Conservation (phyloP, 805 yeast species). For the Vanderwaltozyma verrucispora region DNA sequence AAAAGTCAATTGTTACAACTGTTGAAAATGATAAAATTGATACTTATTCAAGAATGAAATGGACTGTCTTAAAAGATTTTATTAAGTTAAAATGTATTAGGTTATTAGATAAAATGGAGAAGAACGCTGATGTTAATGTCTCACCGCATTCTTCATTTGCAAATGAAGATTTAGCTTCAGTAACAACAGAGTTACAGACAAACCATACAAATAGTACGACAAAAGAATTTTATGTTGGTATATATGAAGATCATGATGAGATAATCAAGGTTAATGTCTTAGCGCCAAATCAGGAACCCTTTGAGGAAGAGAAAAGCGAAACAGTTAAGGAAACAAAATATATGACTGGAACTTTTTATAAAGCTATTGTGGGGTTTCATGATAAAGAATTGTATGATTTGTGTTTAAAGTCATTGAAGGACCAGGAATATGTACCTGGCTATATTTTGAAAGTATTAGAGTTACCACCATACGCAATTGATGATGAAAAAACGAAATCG, state of each 20-base stretch:
- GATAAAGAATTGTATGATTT: constrained; percentile 21
- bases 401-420: constrained; percentile 17
- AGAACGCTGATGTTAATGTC: neutral
- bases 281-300: too few relatives aligned
- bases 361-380: constrained; percentile 28
- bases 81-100: constrained; percentile 26
- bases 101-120: constrained; percentile 9
- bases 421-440: constrained; percentile 24
- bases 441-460: constrained; percentile 17
- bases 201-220: constrained; percentile 14
- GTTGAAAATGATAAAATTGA: constrained; percentile 18
- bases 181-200: neutral
- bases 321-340: constrained; percentile 6
- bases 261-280: neutral
- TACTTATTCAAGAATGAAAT: constrained; percentile 23
- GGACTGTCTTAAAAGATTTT: constrained; percentile 32
- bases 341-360: constrained; percentile 21
- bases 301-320: constrained; percentile 1
- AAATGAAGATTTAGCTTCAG: neutral
- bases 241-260: constrained; percentile 23
- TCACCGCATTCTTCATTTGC: neutral
- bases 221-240: constrained; percentile 29
- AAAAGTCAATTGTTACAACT: neutral
- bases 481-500: neutral
- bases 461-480: constrained; percentile 19